A percentile compares a stretch with the other conserved stretches of the same genome.
phyloP scores from a whole-genome alignment of 495 filamentous ascomycete species.

The Xylaria cubensis region DNA sequence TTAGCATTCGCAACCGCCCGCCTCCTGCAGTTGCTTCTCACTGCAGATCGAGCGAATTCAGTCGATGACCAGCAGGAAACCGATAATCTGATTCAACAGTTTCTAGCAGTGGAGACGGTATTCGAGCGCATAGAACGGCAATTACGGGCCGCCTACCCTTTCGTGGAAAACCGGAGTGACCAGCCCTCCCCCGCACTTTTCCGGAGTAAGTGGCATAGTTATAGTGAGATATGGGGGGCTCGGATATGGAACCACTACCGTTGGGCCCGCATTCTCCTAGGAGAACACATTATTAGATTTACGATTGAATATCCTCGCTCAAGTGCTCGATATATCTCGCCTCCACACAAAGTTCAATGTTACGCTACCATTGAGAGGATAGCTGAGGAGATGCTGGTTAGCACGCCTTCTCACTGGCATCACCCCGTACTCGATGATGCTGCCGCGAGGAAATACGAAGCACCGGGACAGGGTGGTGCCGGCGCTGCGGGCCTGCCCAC shows the following conservation, averaged over 20 bases:
- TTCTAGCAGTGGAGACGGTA: constrained; percentile 42
- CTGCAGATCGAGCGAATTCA: constrained; percentile 36
- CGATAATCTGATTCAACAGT: constrained; percentile 38
- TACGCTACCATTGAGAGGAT: constrained; percentile 41
- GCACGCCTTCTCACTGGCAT: constrained; percentile 53
- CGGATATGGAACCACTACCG: constrained; percentile 70
- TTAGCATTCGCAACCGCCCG: constrained; percentile 42
- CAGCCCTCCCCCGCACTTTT: constrained; percentile 54
- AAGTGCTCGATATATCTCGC: constrained; percentile 44
- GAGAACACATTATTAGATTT: constrained; percentile 56
- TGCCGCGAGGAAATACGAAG: constrained; percentile 41
- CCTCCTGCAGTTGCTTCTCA: constrained; percentile 43
- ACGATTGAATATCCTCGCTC: constrained; percentile 42
- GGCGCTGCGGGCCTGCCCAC: constrained; percentile 52
- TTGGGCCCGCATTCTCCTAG: constrained; percentile 63
- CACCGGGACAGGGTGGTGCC: constrained; percentile 45
- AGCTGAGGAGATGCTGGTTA: constrained; percentile 50
- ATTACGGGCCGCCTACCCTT: constrained; percentile 42
- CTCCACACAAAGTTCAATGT: constrained; percentile 42
- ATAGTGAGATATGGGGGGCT: constrained; percentile 62
- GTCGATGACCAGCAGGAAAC: constrained; percentile 44
- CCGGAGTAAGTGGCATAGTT: constrained; percentile 65
- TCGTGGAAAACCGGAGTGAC: constrained; percentile 31
- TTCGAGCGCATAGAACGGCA: constrained; percentile 44
- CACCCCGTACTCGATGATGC: constrained; percentile 45